A percentile compares a stretch with the other conserved stretches of the same genome.
These are phyloP conservation scores for Rhodotorula sp. DNA, from an alignment of 1,284 basidiomycete genomes.

Conservation along the genomic window DNA sequence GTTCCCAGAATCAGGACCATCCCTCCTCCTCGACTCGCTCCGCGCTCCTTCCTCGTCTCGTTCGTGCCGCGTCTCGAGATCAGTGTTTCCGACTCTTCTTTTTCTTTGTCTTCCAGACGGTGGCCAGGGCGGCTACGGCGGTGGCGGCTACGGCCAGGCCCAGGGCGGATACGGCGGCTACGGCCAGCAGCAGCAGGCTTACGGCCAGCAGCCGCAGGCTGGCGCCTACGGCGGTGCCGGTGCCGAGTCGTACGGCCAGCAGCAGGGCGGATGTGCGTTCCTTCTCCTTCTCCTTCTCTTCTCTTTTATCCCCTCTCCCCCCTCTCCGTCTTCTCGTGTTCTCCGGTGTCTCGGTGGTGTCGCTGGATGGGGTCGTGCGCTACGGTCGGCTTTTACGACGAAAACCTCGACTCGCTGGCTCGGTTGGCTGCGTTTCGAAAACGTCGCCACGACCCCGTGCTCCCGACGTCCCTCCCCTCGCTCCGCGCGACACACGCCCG, in stretches of 20 bases:
- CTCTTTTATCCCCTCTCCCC: not conserved
- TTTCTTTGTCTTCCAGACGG: not conserved
- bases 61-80: too few species aligned
- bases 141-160: conserved; percentile 1
- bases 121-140: conserved; percentile 10
- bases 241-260: conserved; percentile 9
- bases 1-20: too few species aligned
- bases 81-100: too few species aligned
- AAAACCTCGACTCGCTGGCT: too few species aligned
- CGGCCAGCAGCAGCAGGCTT: conserved; percentile 17
- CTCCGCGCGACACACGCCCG: too few species aligned
- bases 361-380: not conserved
- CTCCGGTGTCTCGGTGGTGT: not conserved
- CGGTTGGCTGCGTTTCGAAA: too few species aligned
- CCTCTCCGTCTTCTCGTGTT: not conserved
- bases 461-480: too few species aligned
- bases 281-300: not conserved
- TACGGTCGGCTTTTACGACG: too few species aligned
- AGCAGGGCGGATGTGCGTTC: conserved; percentile 26
- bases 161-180: conserved; percentile 30
- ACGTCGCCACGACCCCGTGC: too few species aligned
- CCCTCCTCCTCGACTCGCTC: too few species aligned
- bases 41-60: too few species aligned
- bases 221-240: conserved; percentile 11
- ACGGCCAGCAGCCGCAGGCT: conserved; percentile 1